Evolutionary conservation across 495 filamentous ascomycete species (phyloP), one percentile per base, ranked within the genome.

Genomic region (Penicillium fimorum): DNA sequence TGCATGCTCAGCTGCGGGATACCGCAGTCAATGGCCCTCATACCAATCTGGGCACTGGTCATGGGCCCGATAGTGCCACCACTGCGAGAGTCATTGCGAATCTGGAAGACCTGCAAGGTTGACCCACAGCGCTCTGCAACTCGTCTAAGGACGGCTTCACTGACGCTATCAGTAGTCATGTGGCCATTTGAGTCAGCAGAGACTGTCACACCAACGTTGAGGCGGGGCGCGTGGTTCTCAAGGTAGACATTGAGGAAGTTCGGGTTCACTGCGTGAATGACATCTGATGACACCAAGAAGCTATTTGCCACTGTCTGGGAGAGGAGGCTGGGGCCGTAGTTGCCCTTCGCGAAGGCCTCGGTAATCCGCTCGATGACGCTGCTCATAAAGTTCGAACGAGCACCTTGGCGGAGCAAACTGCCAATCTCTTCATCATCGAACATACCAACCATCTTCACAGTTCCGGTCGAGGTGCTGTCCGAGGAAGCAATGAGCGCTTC

Each of bases 351-450:
- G 51, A 96, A 86, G 8, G 82, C 74, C 67, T 95, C 90, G 50
- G 89, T 79, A 47, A 89, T 86, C 51, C 93, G 88, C 65, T 92
- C 88, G 53, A 98, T 82, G 22, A 84, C 79, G 44, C 81, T 79
- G 50, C 89, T 85, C 53, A 96, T 82, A 75, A 96, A 92, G 76
- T 96, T 97, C 47, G 90, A 85, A 22, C 82, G 79, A 3, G 94
- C 94, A 53, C 94, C 94, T 71, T 98, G 93, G 38, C 94, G 88
- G 51, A 96, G 83, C 4, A 89, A 75, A 41, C 88, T 92, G 53
- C 94, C 94, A 59, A 98, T 94, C 67, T 98, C 94, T 66, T 98
- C 94, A 64, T 96, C 89, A 67, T 98, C 94, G 68, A 97, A 97
- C 66, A 96, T 86, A 24, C 85, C 90, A 30, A 94, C 89, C 54